Base-by-base conservation (phyloP, 148 eudicot genomes). In the Tetragonia tetragonoides region DNA sequence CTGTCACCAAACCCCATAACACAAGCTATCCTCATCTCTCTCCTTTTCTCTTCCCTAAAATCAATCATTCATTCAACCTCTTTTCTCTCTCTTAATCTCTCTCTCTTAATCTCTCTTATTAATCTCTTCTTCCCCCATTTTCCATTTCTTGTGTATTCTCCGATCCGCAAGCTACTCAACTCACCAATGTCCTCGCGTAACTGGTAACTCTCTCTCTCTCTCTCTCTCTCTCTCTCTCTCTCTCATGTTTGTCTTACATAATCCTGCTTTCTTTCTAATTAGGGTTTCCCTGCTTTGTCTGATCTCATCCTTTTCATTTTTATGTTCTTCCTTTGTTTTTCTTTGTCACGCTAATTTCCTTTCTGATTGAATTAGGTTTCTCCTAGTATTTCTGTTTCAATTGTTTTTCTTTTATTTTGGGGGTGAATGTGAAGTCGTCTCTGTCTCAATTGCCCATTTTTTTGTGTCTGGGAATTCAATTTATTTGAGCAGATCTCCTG, bases 1-100 rank as follows among this genome's bases (percentile, higher is more conserved):
- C 86, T 79, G 81, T 76, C 73, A 83, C 80, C 87, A 79, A 85
- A 81, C 81, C 78, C 74, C 70, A 79, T 34, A 78, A 6, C 78
- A 63, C 77, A 70, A 40, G 10, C 41, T 8, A 49, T 5, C 60
- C 21, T 7, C 42, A 3, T 70, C n/a, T 49, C 28, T 39, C 5
- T 20, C 24, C 51, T 9, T 24, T 18, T 28, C 34, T 1, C 34
- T 28, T 28, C 34, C 34, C 34, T 28, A 28, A 28, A 28, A 0
- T 28, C 34, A 28, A 16, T n/a, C 23, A 16, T 5, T 14, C 11
- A 18, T 73, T 70, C 53, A 0, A 0, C 67, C n/a, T 57, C 10
- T 6, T 70, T 16, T 42, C 47, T 70, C 41, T 24, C 62, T 10
- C 18, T 51, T 68, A 20, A 24, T n/a, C 44, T 34, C 67, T 66